Conservation (phyloP, 2,329 filamentous ascomycete species). For the Fusarium sterilihyphosum region DNA sequence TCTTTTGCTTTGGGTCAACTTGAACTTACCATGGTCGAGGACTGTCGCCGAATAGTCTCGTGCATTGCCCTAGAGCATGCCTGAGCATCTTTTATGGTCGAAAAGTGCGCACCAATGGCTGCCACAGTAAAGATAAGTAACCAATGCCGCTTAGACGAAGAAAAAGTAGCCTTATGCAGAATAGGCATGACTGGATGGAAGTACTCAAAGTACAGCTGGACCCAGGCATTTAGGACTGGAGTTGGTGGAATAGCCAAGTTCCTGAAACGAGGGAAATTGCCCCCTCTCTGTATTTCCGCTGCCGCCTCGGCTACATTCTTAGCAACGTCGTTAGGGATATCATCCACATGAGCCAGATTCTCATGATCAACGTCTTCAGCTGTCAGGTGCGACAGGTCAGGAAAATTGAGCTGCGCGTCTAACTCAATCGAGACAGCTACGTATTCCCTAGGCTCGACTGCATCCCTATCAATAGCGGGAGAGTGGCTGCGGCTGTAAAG, state of each 20-base stretch:
- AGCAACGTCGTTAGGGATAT: not conserved
- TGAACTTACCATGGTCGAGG: not conserved
- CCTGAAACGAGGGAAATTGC: not conserved
- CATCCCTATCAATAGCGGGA: not conserved
- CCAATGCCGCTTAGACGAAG: not conserved
- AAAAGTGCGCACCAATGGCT: slow-evolving; percentile 1
- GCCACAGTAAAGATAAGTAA: slow-evolving; percentile 3
- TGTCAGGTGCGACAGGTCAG: not conserved
- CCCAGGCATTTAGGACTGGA: not conserved
- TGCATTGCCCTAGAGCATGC: slow-evolving; percentile 5
- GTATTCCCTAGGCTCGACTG: not conserved
- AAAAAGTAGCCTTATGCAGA: not conserved
- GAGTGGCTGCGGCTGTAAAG: slow-evolving; percentile 4
- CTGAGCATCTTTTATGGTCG: not conserved
- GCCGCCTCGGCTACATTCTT: not conserved
- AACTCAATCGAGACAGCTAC: not conserved
- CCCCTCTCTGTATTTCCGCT: not conserved
- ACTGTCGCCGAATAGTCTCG: not conserved
- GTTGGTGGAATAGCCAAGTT: not conserved
- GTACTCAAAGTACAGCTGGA: slow-evolving; percentile 5
- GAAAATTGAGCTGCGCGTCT: slow-evolving; percentile 1
- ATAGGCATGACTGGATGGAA: slow-evolving; percentile 2
- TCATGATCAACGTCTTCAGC: slow-evolving; percentile 2
- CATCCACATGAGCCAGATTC: slow-evolving; percentile 1
- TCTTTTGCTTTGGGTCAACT: fast-evolving